Base-by-base conservation (phyloP, 2,329 filamentous ascomycete species). In the Lasiodiplodia citricola region DNA sequence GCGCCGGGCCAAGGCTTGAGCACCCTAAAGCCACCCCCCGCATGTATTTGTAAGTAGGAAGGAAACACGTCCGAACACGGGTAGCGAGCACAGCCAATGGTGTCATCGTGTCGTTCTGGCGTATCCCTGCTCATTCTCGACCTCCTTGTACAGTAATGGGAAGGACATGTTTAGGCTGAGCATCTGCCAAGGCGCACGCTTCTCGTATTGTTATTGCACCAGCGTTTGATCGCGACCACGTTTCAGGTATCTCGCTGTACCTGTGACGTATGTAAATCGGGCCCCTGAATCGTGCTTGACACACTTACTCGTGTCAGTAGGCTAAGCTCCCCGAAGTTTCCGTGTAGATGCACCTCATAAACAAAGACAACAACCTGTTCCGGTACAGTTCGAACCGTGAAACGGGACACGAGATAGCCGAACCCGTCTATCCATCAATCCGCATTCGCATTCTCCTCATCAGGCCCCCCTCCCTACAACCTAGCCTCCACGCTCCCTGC, bases 141-240 rank as follows among this genome's bases (percentile, higher is more conserved):
- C 31, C 14, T 35, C 5, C 16, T 31, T 35, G 23, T 2, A 2
- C 18, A 47, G 18, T 3, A 16, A 16, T 2, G 54, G 18, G 25
- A n/a, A 37, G 23, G 11, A 10, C 13, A 38, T 21, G 57, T 28
- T 38, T 31, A 21, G 38, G 31, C 41, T 28, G 37, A 60, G 37
- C 31, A 13, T 18, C 58, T 51, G 58, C 58, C 58, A 18, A 62
- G 58, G 38, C 41, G 23, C 25, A 8, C 23, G 31, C 23, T 21
- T 50, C 58, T 51, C 58, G 58, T 62, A 51, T 62, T 44, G 41
- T 23, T 41, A 62, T 62, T 18, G 37, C 58, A n/a, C 41, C 58
- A 25, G 25, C 25, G 58, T 21, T 37, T 62, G 41, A 50, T 21
- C 18, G 25, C 5, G 10, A 16, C n/a, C n/a, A 3, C 10, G 31